Evolutionary conservation across 2,329 filamentous ascomycete species (phyloP).

Genomic region (Fusarium gaditjirri): DNA sequence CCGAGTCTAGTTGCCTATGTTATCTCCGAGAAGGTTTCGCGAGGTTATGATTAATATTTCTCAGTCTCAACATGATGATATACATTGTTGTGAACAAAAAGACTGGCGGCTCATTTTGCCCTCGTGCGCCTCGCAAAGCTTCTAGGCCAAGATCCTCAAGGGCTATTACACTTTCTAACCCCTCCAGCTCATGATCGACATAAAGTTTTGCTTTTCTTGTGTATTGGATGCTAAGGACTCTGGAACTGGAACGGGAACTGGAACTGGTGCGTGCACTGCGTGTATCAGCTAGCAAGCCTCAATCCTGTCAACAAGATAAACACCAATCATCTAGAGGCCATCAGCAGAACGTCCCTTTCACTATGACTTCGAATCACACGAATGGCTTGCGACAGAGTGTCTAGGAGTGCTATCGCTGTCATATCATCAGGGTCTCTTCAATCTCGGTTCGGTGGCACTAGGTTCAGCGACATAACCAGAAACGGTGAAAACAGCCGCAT

Average conservation of each 20-base stretch:
- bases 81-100: background rate
- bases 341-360: background rate
- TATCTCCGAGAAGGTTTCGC: slow-evolving; percentile 9
- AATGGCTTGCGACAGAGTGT: background rate
- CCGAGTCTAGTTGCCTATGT: background rate
- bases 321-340: background rate
- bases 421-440: slow-evolving; percentile 14
- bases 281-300: slow-evolving; percentile 27
- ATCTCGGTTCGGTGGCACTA: slow-evolving; percentile 29
- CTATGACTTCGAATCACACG: slow-evolving; percentile 8
- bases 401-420: slow-evolving; percentile 23
- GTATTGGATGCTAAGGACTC: slow-evolving; percentile 9
- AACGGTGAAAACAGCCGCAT: slow-evolving; percentile 30
- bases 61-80: background rate
- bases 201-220: slow-evolving; percentile 14
- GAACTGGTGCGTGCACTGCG: background rate
- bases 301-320: slow-evolving; percentile 4
- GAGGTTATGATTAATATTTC: background rate
- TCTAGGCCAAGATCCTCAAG: background rate
- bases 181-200: slow-evolving; percentile 32
- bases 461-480: slow-evolving; percentile 33
- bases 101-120: background rate
- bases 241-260: background rate
- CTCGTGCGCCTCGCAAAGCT: background rate
- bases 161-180: background rate